These are phyloP conservation scores for Lyophyllum semitale DNA, from an alignment of 768 basidiomycete species.

Conservation along the genomic window DNA sequence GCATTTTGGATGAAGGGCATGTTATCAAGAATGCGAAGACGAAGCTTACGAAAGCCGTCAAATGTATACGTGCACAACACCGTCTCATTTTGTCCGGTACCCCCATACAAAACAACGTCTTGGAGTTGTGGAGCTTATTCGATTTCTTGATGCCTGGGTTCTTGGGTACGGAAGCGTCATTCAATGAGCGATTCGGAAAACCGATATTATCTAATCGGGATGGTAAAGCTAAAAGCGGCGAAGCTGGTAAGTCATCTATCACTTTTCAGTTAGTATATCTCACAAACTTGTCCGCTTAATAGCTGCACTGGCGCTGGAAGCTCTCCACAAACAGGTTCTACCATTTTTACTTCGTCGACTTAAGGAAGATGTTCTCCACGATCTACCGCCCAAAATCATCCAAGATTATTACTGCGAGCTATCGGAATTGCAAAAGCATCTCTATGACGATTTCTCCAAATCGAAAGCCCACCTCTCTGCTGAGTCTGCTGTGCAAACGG, in stretches of 20 bases:
- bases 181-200: constrained; percentile 95
- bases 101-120: constrained; percentile 98
- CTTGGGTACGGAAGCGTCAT: constrained; percentile 90
- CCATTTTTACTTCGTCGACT: constrained; percentile 94
- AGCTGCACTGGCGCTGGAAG: constrained; percentile 95
- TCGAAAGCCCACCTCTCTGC: constrained; percentile 69
- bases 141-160: constrained; percentile 99
- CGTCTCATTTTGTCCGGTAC: constrained; percentile 95
- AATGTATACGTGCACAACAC: constrained; percentile 86
- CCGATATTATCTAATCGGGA: constrained; percentile 95
- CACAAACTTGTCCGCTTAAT: neutral
- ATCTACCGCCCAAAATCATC: constrained; percentile 98
- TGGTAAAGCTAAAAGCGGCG: constrained; percentile 91
- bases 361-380: constrained; percentile 95
- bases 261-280: neutral
- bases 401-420: constrained; percentile 99
- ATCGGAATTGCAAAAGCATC: constrained; percentile 87
- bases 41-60: constrained; percentile 95
- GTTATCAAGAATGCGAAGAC: constrained; percentile 99
- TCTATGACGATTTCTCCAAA: constrained; percentile 92
- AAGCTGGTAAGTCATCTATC: constrained; percentile 71
- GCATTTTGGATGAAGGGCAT: constrained; percentile 97
- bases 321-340: constrained; percentile 97
- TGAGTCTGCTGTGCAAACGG: constrained; percentile 62
- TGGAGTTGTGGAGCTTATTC: constrained; percentile 98